Percentiles rank a stretch among this genome's conserved stretches.
phyloP scores from a whole-genome alignment of 805 yeast genomes.

The Teunomyces lycoperdinae region DNA sequence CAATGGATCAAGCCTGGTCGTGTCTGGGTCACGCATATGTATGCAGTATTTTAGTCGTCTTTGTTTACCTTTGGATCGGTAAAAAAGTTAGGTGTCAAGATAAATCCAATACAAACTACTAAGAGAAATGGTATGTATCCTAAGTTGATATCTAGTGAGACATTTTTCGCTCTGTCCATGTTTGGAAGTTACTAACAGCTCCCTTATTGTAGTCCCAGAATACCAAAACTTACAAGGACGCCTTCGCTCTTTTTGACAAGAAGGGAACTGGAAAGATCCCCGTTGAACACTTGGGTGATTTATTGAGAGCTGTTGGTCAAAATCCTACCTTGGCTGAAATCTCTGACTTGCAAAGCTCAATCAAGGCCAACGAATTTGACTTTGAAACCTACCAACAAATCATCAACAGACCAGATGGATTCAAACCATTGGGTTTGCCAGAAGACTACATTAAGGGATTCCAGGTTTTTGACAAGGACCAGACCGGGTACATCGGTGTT shows the following conservation, averaged over 20 bases:
- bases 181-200: slow-evolving; percentile 14
- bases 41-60: background rate
- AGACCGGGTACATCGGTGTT: slow-evolving; percentile 93
- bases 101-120: background rate
- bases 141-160: too few relatives aligned
- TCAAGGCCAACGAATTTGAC: slow-evolving; percentile 53
- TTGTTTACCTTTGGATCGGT: slow-evolving; percentile 3
- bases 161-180: background rate
- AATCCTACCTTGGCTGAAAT: slow-evolving; percentile 95
- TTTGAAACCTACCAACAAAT: slow-evolving; percentile 74
- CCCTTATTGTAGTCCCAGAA: slow-evolving; percentile 32
- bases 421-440: slow-evolving; percentile 83
- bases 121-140: background rate
- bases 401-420: slow-evolving; percentile 83
- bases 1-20: background rate
- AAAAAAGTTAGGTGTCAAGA: slow-evolving; percentile 3
- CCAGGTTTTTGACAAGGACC: slow-evolving; percentile 96
- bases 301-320: slow-evolving; percentile 95
- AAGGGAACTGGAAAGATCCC: slow-evolving; percentile 93
- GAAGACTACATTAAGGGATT: slow-evolving; percentile 87
- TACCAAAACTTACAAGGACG: slow-evolving; percentile 69
- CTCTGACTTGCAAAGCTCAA: slow-evolving; percentile 40
- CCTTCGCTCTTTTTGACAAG: slow-evolving; percentile 94
- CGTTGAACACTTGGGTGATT: slow-evolving; percentile 80
- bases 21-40: slow-evolving; percentile 1